phyloP scores from a whole-genome alignment of 345 rosid genomes.

The Arabidopsis suecica region DNA sequence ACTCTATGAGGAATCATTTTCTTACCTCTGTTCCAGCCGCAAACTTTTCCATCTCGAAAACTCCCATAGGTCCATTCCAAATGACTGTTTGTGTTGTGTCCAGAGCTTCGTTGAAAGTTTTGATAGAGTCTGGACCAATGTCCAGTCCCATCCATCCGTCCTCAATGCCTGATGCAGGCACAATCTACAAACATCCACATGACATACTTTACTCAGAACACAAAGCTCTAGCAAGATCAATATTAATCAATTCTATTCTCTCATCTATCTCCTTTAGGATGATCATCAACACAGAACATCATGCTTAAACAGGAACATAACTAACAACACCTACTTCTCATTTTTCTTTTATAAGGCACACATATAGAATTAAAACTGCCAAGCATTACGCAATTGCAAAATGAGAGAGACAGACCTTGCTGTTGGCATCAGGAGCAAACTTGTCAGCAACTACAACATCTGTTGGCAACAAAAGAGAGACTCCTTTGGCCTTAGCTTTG shows the following conservation, averaged over 20 bases:
- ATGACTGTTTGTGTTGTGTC: conserved; percentile 79
- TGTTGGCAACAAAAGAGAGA: conserved; percentile 76
- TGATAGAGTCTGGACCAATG: conserved; percentile 80
- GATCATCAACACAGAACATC: conserved; percentile 2
- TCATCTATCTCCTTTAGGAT: conserved; percentile 19
- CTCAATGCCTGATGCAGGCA: conserved; percentile 76
- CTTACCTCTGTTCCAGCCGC: conserved; percentile 87
- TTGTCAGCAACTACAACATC: conserved; percentile 93
- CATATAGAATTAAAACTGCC: not conserved
- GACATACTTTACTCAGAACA: conserved; percentile 18
- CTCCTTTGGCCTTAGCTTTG: conserved; percentile 94
- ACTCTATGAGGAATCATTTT: not conserved
- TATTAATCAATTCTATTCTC: not conserved
- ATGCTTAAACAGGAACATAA: not conserved
- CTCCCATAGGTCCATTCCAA: conserved; percentile 99
- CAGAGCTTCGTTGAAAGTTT: conserved; percentile 69
- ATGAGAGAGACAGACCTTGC: conserved; percentile 60
- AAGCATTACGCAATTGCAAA: not conserved
- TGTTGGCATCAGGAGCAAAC: conserved; percentile 89
- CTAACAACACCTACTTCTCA: not conserved
- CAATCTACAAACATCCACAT: conserved; percentile 53
- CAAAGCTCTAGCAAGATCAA: not conserved
- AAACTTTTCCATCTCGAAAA: conserved; percentile 89
- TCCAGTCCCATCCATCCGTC: conserved; percentile 98
- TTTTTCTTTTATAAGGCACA: not conserved